Evolutionary conservation across 1,284 basidiomycete species (phyloP).

Genomic region (Papiliotrema nemorosa): DNA sequence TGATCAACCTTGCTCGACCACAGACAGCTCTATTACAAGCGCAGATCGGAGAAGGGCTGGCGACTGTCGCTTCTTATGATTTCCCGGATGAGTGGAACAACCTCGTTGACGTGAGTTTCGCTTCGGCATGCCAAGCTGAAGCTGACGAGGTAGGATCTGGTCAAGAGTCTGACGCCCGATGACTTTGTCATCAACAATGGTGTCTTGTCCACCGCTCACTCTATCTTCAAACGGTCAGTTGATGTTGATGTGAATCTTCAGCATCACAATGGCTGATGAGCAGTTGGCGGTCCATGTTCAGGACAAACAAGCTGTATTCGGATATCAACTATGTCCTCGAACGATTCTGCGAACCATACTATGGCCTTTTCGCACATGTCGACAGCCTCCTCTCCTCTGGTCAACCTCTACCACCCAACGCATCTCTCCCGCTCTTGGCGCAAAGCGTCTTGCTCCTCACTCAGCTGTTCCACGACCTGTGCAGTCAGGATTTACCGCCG

Average conservation of each 20-base stretch:
- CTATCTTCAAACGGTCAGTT: conserved; percentile 72
- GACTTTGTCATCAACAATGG: conserved; percentile 84
- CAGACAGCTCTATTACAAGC: conserved; percentile 53
- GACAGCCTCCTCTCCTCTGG: conserved; percentile 50
- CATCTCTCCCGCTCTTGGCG: conserved; percentile 54
- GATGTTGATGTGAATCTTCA: neutral
- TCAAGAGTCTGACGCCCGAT: conserved; percentile 67
- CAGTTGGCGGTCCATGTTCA: conserved; percentile 83
- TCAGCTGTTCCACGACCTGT: conserved; percentile 90
- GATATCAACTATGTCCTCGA: conserved; percentile 89
- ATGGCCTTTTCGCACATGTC: conserved; percentile 68
- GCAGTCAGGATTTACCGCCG: conserved; percentile 91
- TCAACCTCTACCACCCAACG: conserved; percentile 45
- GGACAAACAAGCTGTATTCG: conserved; percentile 79
- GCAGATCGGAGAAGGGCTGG: conserved; percentile 84
- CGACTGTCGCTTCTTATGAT: conserved; percentile 79
- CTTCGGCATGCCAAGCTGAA: neutral
- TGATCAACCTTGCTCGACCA: conserved; percentile 54
- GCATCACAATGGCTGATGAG: conserved; percentile 1
- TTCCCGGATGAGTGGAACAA: conserved; percentile 81
- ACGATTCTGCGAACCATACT: conserved; percentile 79
- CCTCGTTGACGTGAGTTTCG: conserved; percentile 69
- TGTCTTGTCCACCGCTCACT: conserved; percentile 89
- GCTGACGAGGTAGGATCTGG: conserved; percentile 64
- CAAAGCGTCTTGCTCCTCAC: conserved; percentile 73